phyloP scores from a whole-genome alignment of 1,284 basidiomycete genomes.

The Cutaneotrichosporon cyanovorans region DNA sequence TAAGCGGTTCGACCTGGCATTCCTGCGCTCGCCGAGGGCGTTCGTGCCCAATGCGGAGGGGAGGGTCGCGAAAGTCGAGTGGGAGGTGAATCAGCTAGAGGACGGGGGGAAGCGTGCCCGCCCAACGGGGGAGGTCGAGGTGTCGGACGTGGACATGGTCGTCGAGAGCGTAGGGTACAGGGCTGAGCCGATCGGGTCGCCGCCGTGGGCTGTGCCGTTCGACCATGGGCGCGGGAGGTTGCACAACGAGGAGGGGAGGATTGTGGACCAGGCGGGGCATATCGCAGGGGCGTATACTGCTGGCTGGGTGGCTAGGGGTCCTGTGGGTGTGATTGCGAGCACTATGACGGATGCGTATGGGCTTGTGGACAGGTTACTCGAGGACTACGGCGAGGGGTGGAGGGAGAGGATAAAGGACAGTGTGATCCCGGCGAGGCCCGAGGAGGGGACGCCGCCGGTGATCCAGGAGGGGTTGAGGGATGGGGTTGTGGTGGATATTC shows the following conservation, averaged over 20 bases:
- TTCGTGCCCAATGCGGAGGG: conserved; percentile 41
- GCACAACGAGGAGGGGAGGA: conserved; percentile 41
- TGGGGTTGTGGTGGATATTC: conserved; percentile 32
- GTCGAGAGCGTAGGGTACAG: conserved; percentile 84
- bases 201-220: conserved; percentile 39
- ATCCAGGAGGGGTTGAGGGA: conserved; percentile 18
- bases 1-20: conserved; percentile 73
- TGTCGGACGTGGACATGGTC: conserved; percentile 63
- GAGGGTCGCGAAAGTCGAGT: conserved; percentile 44
- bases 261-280: conserved; percentile 32
- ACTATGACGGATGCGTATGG: conserved; percentile 91
- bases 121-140: conserved; percentile 55
- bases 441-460: conserved; percentile 24
- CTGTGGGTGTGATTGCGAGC: conserved; percentile 81
- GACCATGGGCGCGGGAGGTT: conserved; percentile 42
- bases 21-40: conserved; percentile 63
- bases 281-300: conserved; percentile 73
- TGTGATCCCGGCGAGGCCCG: conserved; percentile 14
- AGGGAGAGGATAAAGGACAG: background rate
- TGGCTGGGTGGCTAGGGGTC: conserved; percentile 89
- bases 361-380: conserved; percentile 32
- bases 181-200: conserved; percentile 55
- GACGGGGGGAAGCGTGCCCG: conserved; percentile 49
- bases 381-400: conserved; percentile 22
- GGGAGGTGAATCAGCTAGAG: conserved; percentile 35